phyloP scores from a whole-genome alignment of 805 yeast genomes.

The Cyberlindnera petersonii region DNA sequence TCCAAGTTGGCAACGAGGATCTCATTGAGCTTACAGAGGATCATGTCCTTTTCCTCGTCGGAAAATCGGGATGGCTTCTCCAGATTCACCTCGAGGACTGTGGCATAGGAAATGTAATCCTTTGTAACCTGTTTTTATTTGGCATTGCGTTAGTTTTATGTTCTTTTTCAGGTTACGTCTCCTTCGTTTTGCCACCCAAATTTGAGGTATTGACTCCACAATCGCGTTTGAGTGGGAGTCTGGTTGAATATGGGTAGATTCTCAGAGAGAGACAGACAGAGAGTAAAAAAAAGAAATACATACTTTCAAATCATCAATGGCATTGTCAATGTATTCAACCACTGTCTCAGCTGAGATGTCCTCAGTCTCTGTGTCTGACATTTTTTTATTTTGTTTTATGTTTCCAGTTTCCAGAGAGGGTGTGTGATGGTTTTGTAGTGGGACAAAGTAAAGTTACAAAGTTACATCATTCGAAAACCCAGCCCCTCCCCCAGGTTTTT shows the following conservation, averaged over 20 bases:
- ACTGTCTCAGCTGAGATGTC: constrained; percentile 10
- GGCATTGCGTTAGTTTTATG: constrained; percentile 6
- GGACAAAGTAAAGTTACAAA: too few relatives aligned
- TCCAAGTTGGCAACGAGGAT: constrained; percentile 44
- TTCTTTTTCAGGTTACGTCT: too few relatives aligned
- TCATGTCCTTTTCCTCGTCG: constrained; percentile 43
- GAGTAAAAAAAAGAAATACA: neutral
- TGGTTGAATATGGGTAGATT: too few relatives aligned
- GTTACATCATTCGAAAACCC: too few relatives aligned
- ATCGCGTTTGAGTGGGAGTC: too few relatives aligned
- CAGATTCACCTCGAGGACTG: constrained; percentile 61
- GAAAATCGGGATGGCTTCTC: constrained; percentile 44
- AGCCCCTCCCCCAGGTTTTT: too few relatives aligned
- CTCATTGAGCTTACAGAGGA: constrained; percentile 44
- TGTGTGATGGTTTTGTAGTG: too few relatives aligned
- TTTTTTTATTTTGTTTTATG: neutral
- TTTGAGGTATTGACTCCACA: too few relatives aligned
- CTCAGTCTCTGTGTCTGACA: constrained; percentile 17
- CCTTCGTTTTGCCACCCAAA: too few relatives aligned
- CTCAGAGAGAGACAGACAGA: neutral
- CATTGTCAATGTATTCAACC: constrained; percentile 12
- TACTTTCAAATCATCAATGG: constrained; percentile 17
- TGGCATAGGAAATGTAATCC: constrained; percentile 70
- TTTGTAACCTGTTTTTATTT: constrained; percentile 33
- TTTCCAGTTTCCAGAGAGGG: neutral